Conservation (phyloP, 2,329 filamentous ascomycete species). For the Alternaria sp. region DNA sequence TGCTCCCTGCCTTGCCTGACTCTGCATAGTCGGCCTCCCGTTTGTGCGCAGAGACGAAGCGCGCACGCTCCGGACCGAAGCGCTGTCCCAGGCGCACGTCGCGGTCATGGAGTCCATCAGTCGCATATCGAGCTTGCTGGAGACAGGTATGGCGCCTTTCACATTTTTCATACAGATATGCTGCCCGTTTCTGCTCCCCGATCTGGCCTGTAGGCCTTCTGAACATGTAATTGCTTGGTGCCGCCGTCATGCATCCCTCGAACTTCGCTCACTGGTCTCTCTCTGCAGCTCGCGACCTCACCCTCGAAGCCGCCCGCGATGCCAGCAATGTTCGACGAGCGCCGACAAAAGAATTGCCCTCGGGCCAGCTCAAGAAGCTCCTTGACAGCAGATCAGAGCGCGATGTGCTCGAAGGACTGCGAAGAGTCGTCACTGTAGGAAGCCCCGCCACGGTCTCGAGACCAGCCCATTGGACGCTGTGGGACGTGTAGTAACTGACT, state of each 20-base stretch:
- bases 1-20: conserved; percentile 22
- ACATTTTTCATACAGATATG: conserved; percentile 5
- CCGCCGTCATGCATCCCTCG: conserved; percentile 42
- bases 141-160: conserved; percentile 71
- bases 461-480: conserved; percentile 1
- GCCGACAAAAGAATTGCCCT: conserved; percentile 71
- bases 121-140: conserved; percentile 89
- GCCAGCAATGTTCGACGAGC: conserved; percentile 67
- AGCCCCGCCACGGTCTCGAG: conserved; percentile 17
- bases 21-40: conserved; percentile 35
- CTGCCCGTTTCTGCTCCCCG: neutral
- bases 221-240: conserved; percentile 7
- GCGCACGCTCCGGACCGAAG: conserved; percentile 22
- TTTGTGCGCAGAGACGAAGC: conserved; percentile 17
- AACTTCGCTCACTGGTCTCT: conserved; percentile 50
- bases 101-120: conserved; percentile 90
- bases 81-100: conserved; percentile 17
- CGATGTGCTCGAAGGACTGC: conserved; percentile 89
- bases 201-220: conserved; percentile 13
- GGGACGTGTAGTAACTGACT: conserved; percentile 26
- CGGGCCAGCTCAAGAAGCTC: conserved; percentile 90
- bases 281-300: conserved; percentile 85
- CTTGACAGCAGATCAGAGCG: conserved; percentile 92
- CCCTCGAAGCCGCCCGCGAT: conserved; percentile 92
- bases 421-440: conserved; percentile 83